These are phyloP conservation scores for Phaffia rhodozyma DNA, from an alignment of 1,284 basidiomycete species.

Conservation along the genomic window DNA sequence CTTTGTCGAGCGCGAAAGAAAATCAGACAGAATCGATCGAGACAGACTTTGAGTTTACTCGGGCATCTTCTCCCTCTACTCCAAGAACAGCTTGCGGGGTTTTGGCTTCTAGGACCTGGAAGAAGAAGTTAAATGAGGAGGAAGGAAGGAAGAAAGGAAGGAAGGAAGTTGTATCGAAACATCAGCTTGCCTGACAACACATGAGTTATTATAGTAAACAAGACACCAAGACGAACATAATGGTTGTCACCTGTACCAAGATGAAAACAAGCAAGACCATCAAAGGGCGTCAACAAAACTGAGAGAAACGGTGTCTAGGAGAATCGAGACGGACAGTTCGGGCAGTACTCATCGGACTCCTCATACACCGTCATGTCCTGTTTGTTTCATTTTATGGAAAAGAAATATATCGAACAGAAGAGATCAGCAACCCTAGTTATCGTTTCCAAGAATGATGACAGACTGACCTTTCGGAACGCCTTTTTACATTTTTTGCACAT, in stretches of 20 bases:
- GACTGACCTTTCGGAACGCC: slow-evolving; percentile 64
- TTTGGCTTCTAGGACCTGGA: slow-evolving; percentile 83
- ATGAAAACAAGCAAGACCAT: neutral
- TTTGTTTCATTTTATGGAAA: neutral
- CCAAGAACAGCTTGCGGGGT: slow-evolving; percentile 72
- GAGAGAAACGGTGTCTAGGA: neutral
- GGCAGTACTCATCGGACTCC: slow-evolving; percentile 94
- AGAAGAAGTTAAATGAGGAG: neutral
- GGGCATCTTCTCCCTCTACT: slow-evolving; percentile 80
- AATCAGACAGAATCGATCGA: neutral
- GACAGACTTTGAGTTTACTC: slow-evolving; percentile 67
- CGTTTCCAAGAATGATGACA: neutral
- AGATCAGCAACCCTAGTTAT: neutral
- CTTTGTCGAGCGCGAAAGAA: neutral
- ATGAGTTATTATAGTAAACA: neutral
- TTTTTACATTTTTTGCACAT: slow-evolving; percentile 97
- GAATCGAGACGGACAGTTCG: slow-evolving; percentile 84
- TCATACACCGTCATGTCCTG: slow-evolving; percentile 75
- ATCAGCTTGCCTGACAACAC: neutral
- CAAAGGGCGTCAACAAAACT: neutral
- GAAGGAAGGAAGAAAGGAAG: neutral
- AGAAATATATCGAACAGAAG: too few species aligned
- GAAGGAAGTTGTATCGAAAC: neutral
- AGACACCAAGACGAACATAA: slow-evolving; percentile 7
- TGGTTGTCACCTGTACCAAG: slow-evolving; percentile 13